Evolutionary conservation across 179 eudicot species (phyloP).

Genomic region (Pouteria campechiana): DNA sequence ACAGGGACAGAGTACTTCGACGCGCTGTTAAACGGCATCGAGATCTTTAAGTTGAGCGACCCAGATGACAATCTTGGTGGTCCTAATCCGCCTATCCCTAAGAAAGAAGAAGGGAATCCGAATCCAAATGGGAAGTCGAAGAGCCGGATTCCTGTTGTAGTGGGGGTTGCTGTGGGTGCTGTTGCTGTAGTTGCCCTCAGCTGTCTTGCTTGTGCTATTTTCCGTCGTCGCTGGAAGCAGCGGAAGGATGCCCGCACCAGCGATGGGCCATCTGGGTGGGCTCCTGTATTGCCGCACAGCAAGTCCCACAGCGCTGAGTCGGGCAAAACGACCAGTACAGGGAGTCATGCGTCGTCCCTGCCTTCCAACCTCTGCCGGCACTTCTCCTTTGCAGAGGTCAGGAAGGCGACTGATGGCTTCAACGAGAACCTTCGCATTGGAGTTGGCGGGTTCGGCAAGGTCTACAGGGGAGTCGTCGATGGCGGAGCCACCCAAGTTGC

Average conservation of each 20-base stretch:
- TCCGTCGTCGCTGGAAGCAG: too few species aligned
- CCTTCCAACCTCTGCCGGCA: conserved; percentile 16
- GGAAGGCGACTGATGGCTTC: conserved; percentile 13
- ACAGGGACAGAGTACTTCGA: background rate
- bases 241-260: too few species aligned
- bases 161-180: too few species aligned
- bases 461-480: conserved; percentile 19
- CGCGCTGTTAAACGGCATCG: conserved; percentile 15
- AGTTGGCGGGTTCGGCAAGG: conserved; percentile 21
- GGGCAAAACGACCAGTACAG: too few species aligned
- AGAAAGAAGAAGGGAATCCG: too few species aligned
- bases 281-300: too few species aligned
- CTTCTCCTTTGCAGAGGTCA: conserved; percentile 14
- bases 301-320: too few species aligned
- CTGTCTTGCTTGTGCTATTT: background rate
- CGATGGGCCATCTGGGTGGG: too few species aligned
- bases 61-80: conserved; percentile 1
- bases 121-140: too few species aligned
- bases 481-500: conserved; percentile 9
- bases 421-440: conserved; percentile 9
- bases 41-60: conserved; percentile 10
- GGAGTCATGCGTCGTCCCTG: conserved; percentile 2
- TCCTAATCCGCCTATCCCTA: conserved; percentile 3
- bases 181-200: background rate
- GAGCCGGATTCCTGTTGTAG: too few species aligned